Evolutionary conservation across 495 filamentous ascomycete genomes (phyloP), one percentile per base, ranked within the genome.

Genomic region (Apodospora peruviana): DNA sequence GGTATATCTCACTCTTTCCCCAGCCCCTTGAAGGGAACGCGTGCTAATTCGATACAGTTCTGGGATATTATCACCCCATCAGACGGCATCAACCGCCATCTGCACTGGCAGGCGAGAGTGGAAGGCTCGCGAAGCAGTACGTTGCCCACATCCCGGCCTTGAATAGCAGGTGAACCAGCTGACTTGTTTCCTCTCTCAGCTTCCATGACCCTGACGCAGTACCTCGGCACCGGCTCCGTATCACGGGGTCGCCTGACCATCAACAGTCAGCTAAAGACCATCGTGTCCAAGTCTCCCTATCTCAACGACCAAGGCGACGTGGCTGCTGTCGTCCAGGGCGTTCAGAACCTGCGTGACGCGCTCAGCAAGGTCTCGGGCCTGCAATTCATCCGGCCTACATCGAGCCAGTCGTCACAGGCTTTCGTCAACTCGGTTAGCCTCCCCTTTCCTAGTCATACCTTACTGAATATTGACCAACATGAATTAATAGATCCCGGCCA

Each of bases 41-140:
- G 61, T 52, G 62, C 61, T 14, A 11, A 11, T 49, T 41, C 8
- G 12, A 0, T 37, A 2, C 40, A 65, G 62, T 71, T 78, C 60
- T 84, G 76, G 74, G 75, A 82, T 43, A 74, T 77, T 42, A 75
- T 82, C 55, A 72, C 67, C 38, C 77, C 78, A 16, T 68, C 71
- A 4, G 83, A 86, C 37, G 83, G 83, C 50, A 78, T 85, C 40
- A 74, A 79, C 29, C 75, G 85, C 27, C 76, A 86, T 52, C 64
- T 86, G 10, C 81, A 85, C 62, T 85, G 76, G 74, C 83, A 79
- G 17, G 72, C 79, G 9, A 74, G 83, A 56, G 79, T 83, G 25
- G 82, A 85, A 55, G 78, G 76, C 14, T 58, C 39, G 68, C 68
- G 18, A 57, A 58, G 0, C 16, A 48, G 67, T 68, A 58, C 52